Evolutionary conservation across 306 rosid species (phyloP).

Genomic region (Vigna radiata): DNA sequence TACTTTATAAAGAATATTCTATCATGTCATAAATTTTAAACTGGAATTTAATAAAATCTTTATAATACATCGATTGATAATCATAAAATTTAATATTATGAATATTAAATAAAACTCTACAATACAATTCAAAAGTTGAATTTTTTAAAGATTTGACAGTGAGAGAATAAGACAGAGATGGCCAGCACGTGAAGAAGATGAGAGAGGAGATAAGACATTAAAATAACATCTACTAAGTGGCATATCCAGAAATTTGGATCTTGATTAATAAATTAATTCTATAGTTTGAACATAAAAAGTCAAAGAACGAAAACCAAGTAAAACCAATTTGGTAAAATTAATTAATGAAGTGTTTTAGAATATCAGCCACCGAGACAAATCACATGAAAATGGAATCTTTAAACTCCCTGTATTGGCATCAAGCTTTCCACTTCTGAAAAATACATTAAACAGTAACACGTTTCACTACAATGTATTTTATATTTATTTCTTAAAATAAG

Average conservation of each 20-base stretch:
- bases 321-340: constrained; percentile 20
- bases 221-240: constrained; percentile 17
- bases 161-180: constrained; percentile 3
- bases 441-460: too few species aligned
- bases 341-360: background rate
- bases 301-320: constrained; percentile 33
- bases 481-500: background rate
- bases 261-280: background rate
- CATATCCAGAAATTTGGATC: constrained; percentile 6
- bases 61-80: too few species aligned
- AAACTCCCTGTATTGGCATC: constrained; percentile 38
- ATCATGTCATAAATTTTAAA: too few species aligned
- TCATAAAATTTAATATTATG: too few species aligned
- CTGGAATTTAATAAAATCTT: too few species aligned
- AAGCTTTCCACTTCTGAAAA: background rate
- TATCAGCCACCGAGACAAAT: constrained; percentile 20
- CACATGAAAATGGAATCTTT: constrained; percentile 46
- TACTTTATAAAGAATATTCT: too few species aligned
- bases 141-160: background rate
- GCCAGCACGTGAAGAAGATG: background rate
- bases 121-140: background rate
- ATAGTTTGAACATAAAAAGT: background rate
- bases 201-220: background rate
- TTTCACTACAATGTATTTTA: too few species aligned
- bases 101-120: too few species aligned